A percentile compares a stretch with the other conserved stretches of the same genome.
Conservation (phyloP, 495 filamentous ascomycete species). For the Lasiosphaeriaceae sp. region DNA sequence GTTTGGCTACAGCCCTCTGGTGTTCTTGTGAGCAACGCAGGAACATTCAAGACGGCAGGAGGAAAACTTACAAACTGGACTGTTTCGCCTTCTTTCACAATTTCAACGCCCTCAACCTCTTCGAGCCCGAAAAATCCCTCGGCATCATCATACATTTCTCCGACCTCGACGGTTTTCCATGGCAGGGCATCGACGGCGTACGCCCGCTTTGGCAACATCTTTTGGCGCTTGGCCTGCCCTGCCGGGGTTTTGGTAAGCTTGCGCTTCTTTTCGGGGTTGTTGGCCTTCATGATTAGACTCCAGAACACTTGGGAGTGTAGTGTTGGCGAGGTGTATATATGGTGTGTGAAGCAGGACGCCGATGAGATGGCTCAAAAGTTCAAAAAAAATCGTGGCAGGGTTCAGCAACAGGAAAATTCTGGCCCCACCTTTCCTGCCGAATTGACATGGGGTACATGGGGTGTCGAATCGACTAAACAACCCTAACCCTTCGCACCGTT, state of each 20-base stretch:
- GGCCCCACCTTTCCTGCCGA: not conserved
- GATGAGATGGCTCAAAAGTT: not conserved
- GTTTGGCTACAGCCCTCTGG: slow-evolving; percentile 19
- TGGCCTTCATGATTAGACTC: slow-evolving; percentile 26
- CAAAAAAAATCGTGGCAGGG: not conserved
- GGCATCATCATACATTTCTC: slow-evolving; percentile 85
- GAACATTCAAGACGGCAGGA: not conserved
- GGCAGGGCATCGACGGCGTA: slow-evolving; percentile 60
- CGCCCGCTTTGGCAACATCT: slow-evolving; percentile 34
- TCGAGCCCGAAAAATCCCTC: slow-evolving; percentile 93
- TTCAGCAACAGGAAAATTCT: not conserved
- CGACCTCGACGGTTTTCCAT: slow-evolving; percentile 80
- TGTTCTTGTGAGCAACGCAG: not conserved
- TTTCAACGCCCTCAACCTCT: slow-evolving; percentile 84
- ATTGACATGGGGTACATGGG: no score
- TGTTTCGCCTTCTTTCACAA: slow-evolving; percentile 55
- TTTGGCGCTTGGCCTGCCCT: slow-evolving; percentile 46
- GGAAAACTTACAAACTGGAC: slow-evolving; percentile 49
- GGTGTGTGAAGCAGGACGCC: not conserved
- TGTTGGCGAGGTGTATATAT: not conserved
- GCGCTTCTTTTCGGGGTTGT: slow-evolving; percentile 41
- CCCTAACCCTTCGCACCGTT: not conserved
- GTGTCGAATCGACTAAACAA: not conserved
- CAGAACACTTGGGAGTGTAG: not conserved
- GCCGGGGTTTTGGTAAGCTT: slow-evolving; percentile 31